phyloP scores from a whole-genome alignment of 2,329 filamentous ascomycete genomes.

The Neurospora crassa region DNA sequence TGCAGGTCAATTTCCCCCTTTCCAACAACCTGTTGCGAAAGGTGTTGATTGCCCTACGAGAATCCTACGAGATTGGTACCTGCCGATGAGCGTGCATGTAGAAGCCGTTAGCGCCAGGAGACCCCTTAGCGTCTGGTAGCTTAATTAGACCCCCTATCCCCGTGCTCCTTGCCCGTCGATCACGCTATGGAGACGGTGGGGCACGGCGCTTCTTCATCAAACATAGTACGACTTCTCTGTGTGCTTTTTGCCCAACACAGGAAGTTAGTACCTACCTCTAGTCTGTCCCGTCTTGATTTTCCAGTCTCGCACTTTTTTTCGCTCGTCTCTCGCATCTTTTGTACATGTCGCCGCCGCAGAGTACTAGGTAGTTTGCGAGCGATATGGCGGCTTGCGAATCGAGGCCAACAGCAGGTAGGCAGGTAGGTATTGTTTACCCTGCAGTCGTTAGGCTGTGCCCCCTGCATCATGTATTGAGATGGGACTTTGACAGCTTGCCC shows the following conservation, averaged over 20 bases:
- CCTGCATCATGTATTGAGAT: background rate
- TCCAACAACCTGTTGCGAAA: background rate
- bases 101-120: background rate
- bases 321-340: background rate
- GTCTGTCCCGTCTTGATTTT: background rate
- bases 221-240: background rate
- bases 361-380: background rate
- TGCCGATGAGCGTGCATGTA: background rate
- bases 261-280: background rate
- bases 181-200: background rate
- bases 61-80: background rate
- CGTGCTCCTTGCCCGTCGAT: background rate
- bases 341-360: background rate
- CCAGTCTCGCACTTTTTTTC: background rate
- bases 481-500: background rate
- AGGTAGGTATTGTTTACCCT: background rate
- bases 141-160: conserved; percentile 1
- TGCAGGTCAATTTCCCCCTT: background rate
- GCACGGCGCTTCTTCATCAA: background rate
- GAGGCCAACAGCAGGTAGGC: background rate
- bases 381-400: background rate
- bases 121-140: background rate
- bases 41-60: background rate
- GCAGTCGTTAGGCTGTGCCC: background rate
- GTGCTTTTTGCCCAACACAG: background rate